Percentiles rank a stretch among this genome's conserved stretches.
Conservation (phyloP, 768 basidiomycete species). For the Pleurotus sapidus region DNA sequence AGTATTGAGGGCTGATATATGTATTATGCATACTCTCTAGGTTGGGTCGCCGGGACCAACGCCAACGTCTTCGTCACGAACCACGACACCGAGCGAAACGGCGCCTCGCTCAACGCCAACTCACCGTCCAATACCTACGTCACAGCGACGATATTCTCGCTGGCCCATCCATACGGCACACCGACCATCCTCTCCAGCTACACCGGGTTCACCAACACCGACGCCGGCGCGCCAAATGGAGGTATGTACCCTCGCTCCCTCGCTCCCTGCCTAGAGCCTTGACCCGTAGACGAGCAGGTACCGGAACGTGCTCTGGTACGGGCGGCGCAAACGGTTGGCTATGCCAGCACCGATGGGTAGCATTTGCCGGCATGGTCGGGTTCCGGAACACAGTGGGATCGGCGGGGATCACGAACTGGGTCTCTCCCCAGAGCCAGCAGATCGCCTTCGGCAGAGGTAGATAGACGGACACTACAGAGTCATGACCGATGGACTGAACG, state of each 20-base stretch:
- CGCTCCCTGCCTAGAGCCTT: too few species aligned
- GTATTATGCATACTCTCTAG: slow-evolving; percentile 21
- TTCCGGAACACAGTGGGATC: slow-evolving; percentile 59
- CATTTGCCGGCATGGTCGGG: slow-evolving; percentile 61
- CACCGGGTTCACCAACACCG: slow-evolving; percentile 38
- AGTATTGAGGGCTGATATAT: too few species aligned
- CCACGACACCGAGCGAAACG: slow-evolving; percentile 70
- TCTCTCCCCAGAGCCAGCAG: slow-evolving; percentile 51
- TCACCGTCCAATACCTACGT: slow-evolving; percentile 67
- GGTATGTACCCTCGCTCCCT: slow-evolving; percentile 20
- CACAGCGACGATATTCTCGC: slow-evolving; percentile 58
- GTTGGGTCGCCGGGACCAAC: slow-evolving; percentile 50
- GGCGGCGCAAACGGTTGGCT: slow-evolving; percentile 60
- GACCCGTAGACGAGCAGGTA: background rate
- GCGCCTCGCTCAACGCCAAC: slow-evolving; percentile 51
- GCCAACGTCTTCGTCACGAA: slow-evolving; percentile 70
- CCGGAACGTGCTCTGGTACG: slow-evolving; percentile 47
- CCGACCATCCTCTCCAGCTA: slow-evolving; percentile 64
- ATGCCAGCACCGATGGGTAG: slow-evolving; percentile 62
- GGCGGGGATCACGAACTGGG: slow-evolving; percentile 52
- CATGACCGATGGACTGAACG: too few species aligned
- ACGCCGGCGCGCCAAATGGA: slow-evolving; percentile 60
- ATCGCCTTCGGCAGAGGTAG: slow-evolving; percentile 67
- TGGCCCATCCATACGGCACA: slow-evolving; percentile 67
- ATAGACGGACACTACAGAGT: slow-evolving; percentile 3